These are phyloP conservation scores for Penicillium cinerascens DNA, from an alignment of 495 filamentous ascomycete species.

Conservation along the genomic window DNA sequence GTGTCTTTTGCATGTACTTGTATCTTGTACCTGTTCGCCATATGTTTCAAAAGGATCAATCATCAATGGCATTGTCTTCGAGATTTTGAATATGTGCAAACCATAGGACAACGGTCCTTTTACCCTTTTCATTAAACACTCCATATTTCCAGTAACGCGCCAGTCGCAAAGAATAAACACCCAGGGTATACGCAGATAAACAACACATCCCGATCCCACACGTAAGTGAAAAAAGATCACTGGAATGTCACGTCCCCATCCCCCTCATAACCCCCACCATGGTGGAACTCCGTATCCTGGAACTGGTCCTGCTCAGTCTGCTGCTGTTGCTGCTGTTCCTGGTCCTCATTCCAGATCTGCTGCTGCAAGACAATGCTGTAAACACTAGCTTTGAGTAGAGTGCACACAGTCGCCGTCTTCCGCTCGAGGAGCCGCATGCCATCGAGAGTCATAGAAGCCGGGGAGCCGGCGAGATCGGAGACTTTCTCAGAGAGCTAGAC, in stretches of 20 bases:
- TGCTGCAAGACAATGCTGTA: slow-evolving; percentile 98
- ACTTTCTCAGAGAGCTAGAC: slow-evolving; percentile 40
- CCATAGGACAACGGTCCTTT: background rate
- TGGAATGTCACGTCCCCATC: slow-evolving; percentile 37
- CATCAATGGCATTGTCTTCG: slow-evolving; percentile 8
- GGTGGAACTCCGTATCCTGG: slow-evolving; percentile 29
- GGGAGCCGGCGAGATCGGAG: slow-evolving; percentile 30
- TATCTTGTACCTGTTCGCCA: slow-evolving; percentile 20
- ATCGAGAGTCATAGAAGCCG: slow-evolving; percentile 51
- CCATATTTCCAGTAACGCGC: background rate
- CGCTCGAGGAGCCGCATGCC: slow-evolving; percentile 83
- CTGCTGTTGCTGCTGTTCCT: slow-evolving; percentile 35
- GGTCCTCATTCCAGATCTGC: slow-evolving; percentile 71
- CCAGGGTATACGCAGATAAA: background rate
- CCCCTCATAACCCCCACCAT: slow-evolving; percentile 26
- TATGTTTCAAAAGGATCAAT: slow-evolving; percentile 14
- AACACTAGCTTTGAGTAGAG: slow-evolving; percentile 92
- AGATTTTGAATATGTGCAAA: slow-evolving; percentile 1
- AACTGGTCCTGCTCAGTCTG: slow-evolving; percentile 25
- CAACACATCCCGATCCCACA: background rate
- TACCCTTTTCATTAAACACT: background rate
- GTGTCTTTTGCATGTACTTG: slow-evolving; percentile 33
- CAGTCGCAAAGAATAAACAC: slow-evolving; percentile 1
- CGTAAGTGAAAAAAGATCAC: slow-evolving; percentile 17
- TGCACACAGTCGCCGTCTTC: slow-evolving; percentile 92